Evolutionary conservation across 176 grass and related monocot genomes (phyloP).

Genomic region (Elaeis guineensis): DNA sequence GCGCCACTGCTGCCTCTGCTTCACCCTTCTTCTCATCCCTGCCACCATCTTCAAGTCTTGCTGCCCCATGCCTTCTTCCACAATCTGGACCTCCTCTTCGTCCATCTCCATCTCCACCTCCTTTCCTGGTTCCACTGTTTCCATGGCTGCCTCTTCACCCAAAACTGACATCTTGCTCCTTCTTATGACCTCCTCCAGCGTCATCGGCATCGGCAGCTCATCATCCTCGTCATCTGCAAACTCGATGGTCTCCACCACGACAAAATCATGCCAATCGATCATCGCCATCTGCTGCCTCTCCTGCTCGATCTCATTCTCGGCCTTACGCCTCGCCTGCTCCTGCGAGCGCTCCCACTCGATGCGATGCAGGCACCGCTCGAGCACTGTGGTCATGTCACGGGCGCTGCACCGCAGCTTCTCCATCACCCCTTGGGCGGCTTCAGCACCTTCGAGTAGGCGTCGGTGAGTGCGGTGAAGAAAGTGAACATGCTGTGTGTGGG

Average conservation of each 20-base stretch:
- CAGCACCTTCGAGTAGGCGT: no score
- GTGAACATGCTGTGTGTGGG: no score
- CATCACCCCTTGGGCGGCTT: conserved; percentile 25
- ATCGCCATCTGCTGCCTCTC: conserved; percentile 82
- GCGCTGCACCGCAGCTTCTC: conserved; percentile 42
- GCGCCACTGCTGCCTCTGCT: conserved; percentile 14
- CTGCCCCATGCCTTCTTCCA: conserved; percentile 85
- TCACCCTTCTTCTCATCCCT: conserved; percentile 16
- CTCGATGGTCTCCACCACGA: conserved; percentile 86
- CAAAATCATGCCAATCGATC: conserved; percentile 99
- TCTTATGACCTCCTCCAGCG: conserved; percentile 70
- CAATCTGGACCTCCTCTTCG: conserved; percentile 83
- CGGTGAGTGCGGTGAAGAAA: no score
- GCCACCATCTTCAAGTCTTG: conserved; percentile 51
- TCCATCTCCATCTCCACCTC: conserved; percentile 92
- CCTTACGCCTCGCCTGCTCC: conserved; percentile 77
- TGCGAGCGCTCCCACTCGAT: conserved; percentile 92
- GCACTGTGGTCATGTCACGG: conserved; percentile 45
- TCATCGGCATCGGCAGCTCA: conserved; percentile 68
- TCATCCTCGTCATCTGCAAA: conserved; percentile 92
- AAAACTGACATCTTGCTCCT: conserved; percentile 64
- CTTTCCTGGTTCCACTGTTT: conserved; percentile 52
- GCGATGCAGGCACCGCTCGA: conserved; percentile 77
- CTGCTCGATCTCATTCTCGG: conserved; percentile 90
- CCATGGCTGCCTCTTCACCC: conserved; percentile 40